A percentile compares a stretch with the other conserved stretches of the same genome.
Conservation (phyloP, 2,329 filamentous ascomycete species). For the Hyphodiscus sp. region DNA sequence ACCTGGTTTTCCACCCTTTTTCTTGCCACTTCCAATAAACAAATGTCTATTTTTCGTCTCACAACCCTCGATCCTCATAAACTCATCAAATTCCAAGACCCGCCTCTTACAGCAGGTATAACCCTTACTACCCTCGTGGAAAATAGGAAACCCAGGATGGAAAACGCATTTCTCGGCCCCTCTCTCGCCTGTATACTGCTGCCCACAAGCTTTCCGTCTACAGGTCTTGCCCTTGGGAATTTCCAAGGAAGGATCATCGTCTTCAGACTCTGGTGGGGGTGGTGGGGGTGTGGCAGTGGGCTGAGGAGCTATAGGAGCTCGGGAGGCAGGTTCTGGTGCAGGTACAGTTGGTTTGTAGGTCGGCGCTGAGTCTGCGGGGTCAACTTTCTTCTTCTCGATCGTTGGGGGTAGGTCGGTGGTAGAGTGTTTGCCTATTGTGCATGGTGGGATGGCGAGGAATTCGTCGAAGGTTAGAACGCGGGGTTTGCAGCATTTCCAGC, state of each 20-base stretch:
- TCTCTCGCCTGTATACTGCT: constrained; percentile 55
- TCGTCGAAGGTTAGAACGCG: constrained; percentile 97
- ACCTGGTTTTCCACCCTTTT: constrained; percentile 45
- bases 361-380: constrained; percentile 27
- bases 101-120: constrained; percentile 95
- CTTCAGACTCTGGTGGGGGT: constrained; percentile 70
- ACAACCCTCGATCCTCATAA: constrained; percentile 92
- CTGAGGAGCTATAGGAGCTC: constrained; percentile 37
- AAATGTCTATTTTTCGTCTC: constrained; percentile 74
- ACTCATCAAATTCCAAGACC: constrained; percentile 95
- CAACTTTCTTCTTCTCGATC: constrained; percentile 50
- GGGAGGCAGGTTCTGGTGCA: constrained; percentile 32
- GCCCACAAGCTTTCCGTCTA: constrained; percentile 68
- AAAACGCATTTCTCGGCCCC: constrained; percentile 75
- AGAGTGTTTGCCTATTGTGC: constrained; percentile 88
- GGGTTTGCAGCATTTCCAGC: constrained; percentile 98
- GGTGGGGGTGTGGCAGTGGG: constrained; percentile 42
- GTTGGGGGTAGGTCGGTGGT: constrained; percentile 67
- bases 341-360: constrained; percentile 45
- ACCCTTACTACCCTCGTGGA: constrained; percentile 97
- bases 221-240: constrained; percentile 72
- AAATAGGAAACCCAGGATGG: constrained; percentile 85
- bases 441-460: constrained; percentile 87
- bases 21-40: constrained; percentile 71
- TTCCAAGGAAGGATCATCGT: constrained; percentile 70